Percentiles rank a stretch among this genome's conserved stretches.
Conservation (phyloP, 805 yeast genomes). For the Myxozyma neotropica region DNA sequence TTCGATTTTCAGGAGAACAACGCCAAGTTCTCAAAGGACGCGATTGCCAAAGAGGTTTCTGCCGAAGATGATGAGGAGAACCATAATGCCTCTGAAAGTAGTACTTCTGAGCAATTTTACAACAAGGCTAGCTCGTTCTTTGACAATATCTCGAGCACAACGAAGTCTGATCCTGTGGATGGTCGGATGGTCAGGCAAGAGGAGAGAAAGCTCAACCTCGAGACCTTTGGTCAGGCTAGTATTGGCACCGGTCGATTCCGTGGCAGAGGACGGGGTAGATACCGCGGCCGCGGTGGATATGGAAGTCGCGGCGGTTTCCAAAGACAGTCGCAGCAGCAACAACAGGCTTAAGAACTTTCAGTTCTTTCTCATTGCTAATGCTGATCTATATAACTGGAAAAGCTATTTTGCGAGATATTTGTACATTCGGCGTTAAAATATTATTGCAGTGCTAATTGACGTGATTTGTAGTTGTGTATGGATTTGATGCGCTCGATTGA, state of each 20-base stretch:
- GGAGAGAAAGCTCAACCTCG: slow-evolving; percentile 72
- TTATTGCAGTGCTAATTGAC: not conserved
- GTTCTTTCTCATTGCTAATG: not conserved
- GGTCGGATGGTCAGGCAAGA: slow-evolving; percentile 63
- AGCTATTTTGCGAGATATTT: not conserved
- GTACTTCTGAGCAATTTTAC: slow-evolving; percentile 51
- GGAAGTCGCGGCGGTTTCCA: slow-evolving; percentile 23
- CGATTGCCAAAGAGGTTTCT: slow-evolving; percentile 47
- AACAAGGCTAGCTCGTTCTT: slow-evolving; percentile 85
- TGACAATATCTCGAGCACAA: slow-evolving; percentile 76
- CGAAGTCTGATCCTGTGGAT: slow-evolving; percentile 48
- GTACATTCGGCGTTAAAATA: slow-evolving; percentile 1
- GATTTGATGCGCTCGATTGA: not conserved
- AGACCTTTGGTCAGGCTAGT: slow-evolving; percentile 79
- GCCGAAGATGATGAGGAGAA: slow-evolving; percentile 43
- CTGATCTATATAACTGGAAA: not conserved
- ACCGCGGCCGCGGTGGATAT: slow-evolving; percentile 46
- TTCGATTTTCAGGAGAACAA: slow-evolving; percentile 77
- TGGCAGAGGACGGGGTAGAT: slow-evolving; percentile 55
- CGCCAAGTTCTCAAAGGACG: slow-evolving; percentile 57
- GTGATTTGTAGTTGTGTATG: not conserved
- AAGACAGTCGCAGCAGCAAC: slow-evolving; percentile 11
- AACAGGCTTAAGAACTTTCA: not conserved
- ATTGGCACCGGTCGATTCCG: slow-evolving; percentile 49
- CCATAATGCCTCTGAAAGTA: slow-evolving; percentile 36